phyloP scores from a whole-genome alignment of 2,329 filamentous ascomycete species.

The Penicillium sp. region DNA sequence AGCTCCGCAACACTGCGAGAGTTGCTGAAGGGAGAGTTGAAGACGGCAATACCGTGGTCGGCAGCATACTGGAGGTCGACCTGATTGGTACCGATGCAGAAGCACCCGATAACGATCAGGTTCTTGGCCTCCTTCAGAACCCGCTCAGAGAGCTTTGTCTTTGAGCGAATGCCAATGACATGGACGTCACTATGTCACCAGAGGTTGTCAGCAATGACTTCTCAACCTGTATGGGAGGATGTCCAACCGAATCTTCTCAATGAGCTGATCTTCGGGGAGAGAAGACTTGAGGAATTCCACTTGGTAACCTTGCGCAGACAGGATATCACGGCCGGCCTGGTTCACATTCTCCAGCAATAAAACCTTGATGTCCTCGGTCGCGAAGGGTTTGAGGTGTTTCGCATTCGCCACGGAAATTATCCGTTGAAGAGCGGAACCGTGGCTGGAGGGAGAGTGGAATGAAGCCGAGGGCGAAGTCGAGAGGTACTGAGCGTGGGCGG shows the following conservation, averaged over 20 bases:
- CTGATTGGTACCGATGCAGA: slow-evolving; percentile 88
- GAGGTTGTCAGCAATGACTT: neutral
- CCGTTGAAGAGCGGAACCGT: slow-evolving; percentile 46
- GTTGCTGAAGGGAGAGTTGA: slow-evolving; percentile 99
- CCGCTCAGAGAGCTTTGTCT: slow-evolving; percentile 85
- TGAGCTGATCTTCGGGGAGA: slow-evolving; percentile 84
- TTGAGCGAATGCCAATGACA: slow-evolving; percentile 95
- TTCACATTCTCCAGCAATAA: slow-evolving; percentile 95
- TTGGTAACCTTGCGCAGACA: slow-evolving; percentile 85
- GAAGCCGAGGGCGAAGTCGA: slow-evolving; percentile 70
- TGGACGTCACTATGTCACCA: slow-evolving; percentile 68
- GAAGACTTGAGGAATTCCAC: slow-evolving; percentile 88
- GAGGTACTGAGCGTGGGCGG: slow-evolving; percentile 58
- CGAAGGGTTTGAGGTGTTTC: slow-evolving; percentile 91
- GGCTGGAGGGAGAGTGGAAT: slow-evolving; percentile 70
- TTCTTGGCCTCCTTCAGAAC: slow-evolving; percentile 88
- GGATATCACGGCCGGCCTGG: slow-evolving; percentile 75
- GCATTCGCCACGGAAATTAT: slow-evolving; percentile 43
- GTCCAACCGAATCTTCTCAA: slow-evolving; percentile 85
- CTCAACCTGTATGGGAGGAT: neutral
- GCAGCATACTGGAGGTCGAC: slow-evolving; percentile 45
- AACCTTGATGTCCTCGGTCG: slow-evolving; percentile 94
- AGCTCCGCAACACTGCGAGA: slow-evolving; percentile 94
- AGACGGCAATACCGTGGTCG: slow-evolving; percentile 76
- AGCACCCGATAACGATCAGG: slow-evolving; percentile 91